Base-by-base conservation (phyloP, 306 rosid species). In the Ammopiptanthus mongolicus region DNA sequence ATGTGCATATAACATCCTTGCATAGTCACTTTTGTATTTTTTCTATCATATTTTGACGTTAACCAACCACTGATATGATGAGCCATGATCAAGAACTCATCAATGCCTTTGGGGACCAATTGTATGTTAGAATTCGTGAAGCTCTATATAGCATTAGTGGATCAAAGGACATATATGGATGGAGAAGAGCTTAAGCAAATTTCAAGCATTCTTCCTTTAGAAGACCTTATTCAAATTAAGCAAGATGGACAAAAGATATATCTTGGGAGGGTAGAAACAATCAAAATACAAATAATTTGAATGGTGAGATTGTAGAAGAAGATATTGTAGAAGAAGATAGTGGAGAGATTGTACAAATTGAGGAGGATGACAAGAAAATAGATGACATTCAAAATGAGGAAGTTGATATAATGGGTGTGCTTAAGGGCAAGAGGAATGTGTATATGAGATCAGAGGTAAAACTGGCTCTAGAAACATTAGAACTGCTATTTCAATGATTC, bases 381-480 rank as follows among this genome's bases (percentile, higher is more conserved):
- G 47, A 76, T 23, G 59, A 55, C 41, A 48, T 46, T 69, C 19
- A 72, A 65, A 34, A 55, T n/a, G 65, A 75, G 69, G 73, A 80
- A 64, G 69, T 59, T 19, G 55, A 34, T 19, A 73, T 80, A 78
- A 78, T 51, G 53, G 44, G 37, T 80, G 50, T 50, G 15, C 18
- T 29, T 7, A 80, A 80, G 50, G 82, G 63, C 29, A 84, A 65
- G 53, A 86, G 71, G 71, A 82, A 85, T 72, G 55, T 74, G 47
- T 1, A 50, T 15, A 69, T 91, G 21, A 88, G 96, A 33, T 72
- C 91, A 33, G 90, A 89, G 69, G 98, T 96, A 75, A 86, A 83
- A 79, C 77, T 77, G 66, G 98, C 98, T 84, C 68, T 92, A 53
- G 87, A 80, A 81, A 96, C 98, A 42, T 64, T 96, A 69, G 98